Percentiles rank a stretch among this genome's conserved stretches.
These are phyloP conservation scores for Lactifluus echinatus DNA, from an alignment of 768 basidiomycete genomes.

Conservation along the genomic window DNA sequence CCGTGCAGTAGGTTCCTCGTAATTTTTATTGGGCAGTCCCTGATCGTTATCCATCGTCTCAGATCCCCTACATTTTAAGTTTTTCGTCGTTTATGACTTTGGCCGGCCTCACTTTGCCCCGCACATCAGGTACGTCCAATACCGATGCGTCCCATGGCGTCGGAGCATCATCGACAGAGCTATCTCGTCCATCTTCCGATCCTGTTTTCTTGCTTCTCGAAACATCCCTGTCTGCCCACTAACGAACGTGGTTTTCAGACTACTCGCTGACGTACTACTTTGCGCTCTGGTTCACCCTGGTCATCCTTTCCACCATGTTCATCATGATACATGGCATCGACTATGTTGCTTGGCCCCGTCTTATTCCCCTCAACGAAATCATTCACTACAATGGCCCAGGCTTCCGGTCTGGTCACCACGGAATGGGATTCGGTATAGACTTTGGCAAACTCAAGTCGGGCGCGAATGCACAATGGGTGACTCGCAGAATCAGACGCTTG, in stretches of 20 bases:
- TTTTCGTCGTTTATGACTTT: conserved; percentile 86
- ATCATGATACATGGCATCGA: conserved; percentile 84
- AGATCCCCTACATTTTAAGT: conserved; percentile 79
- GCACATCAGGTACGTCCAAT: conserved; percentile 64
- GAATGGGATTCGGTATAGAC: conserved; percentile 54
- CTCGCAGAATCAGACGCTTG: conserved; percentile 26
- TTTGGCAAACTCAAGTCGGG: conserved; percentile 29
- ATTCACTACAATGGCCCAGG: conserved; percentile 89
- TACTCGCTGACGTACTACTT: conserved; percentile 83
- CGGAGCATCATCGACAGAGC: no score
- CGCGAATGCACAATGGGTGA: conserved; percentile 33
- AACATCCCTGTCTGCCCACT: no score
- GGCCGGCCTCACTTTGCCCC: conserved; percentile 77
- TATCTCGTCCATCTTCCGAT: no score
- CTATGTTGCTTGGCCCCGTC: conserved; percentile 90
- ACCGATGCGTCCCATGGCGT: neutral
- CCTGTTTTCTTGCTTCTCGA: no score
- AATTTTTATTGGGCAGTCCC: neutral
- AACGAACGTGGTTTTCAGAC: conserved; percentile 36
- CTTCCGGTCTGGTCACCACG: conserved; percentile 65
- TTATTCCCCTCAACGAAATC: conserved; percentile 68
- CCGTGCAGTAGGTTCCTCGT: conserved; percentile 58
- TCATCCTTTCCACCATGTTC: conserved; percentile 54
- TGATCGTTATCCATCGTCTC: conserved; percentile 1
- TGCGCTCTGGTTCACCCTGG: conserved; percentile 65